These are phyloP conservation scores for Euphorbia celastroides DNA, from an alignment of 441 rosid genomes.

Conservation along the genomic window DNA sequence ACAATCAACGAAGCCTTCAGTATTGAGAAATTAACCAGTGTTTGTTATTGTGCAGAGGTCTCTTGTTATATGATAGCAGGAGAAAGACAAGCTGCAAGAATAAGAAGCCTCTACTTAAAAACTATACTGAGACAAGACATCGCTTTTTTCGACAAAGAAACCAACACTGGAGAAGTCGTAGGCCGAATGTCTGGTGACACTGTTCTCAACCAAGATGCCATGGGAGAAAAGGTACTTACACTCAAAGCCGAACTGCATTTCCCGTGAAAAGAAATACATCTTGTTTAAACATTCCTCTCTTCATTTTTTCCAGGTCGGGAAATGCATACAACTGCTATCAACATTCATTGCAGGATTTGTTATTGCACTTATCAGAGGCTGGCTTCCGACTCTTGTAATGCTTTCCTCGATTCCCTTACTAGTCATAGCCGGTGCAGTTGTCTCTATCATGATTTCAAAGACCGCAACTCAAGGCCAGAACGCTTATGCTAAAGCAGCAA, in stretches of 20 bases:
- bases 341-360: slow-evolving; percentile 73
- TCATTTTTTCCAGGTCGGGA: slow-evolving; percentile 55
- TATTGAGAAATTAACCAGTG: not conserved
- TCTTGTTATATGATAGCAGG: slow-evolving; percentile 87
- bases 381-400: slow-evolving; percentile 78
- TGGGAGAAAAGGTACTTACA: slow-evolving; percentile 77
- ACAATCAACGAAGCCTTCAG: not conserved
- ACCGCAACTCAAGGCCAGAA: slow-evolving; percentile 60
- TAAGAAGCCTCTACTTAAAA: slow-evolving; percentile 61
- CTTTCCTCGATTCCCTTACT: slow-evolving; percentile 60
- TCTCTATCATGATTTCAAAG: slow-evolving; percentile 42
- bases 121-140: slow-evolving; percentile 85
- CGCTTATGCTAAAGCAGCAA: slow-evolving; percentile 63
- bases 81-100: slow-evolving; percentile 81
- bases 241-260: not conserved
- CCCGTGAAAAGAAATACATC: not conserved
- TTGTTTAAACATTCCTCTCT: not conserved
- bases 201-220: slow-evolving; percentile 83
- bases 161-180: too few species aligned
- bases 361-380: slow-evolving; percentile 62
- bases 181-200: slow-evolving; percentile 95
- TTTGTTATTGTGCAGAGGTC: slow-evolving; percentile 52
- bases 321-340: slow-evolving; percentile 52
- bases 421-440: slow-evolving; percentile 51
- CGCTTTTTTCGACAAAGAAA: slow-evolving; percentile 72